Conservation (phyloP, 1,284 basidiomycete species). For the Fomitopsis pinicola region DNA sequence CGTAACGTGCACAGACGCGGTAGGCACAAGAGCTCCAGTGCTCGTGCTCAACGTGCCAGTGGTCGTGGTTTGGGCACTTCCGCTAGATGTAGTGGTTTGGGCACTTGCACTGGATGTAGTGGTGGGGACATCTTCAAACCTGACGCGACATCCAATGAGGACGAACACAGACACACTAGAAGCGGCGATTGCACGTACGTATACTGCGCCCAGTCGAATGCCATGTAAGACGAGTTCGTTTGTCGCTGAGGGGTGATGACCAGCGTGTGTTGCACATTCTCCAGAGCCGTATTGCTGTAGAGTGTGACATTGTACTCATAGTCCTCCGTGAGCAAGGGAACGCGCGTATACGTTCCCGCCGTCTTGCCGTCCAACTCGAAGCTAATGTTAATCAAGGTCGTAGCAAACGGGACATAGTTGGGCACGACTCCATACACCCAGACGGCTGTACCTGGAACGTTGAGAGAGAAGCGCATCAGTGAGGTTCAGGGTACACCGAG, state of each 20-base stretch:
- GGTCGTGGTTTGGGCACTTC: neutral
- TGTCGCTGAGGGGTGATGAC: slow-evolving; percentile 10
- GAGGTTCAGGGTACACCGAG: neutral
- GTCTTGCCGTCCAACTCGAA: slow-evolving; percentile 23
- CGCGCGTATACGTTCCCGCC: slow-evolving; percentile 17
- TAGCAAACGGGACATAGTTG: slow-evolving; percentile 12
- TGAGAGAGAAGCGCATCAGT: neutral
- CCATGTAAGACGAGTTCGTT: neutral
- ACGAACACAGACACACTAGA: neutral
- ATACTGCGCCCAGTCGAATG: slow-evolving; percentile 2
- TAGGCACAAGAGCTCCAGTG: neutral
- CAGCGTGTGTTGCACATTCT: slow-evolving; percentile 24
- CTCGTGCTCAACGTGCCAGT: neutral
- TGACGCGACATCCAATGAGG: neutral
- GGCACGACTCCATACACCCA: slow-evolving; percentile 27
- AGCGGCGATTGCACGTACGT: neutral
- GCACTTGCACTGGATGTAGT: neutral
- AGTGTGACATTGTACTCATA: slow-evolving; percentile 23
- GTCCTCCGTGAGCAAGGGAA: slow-evolving; percentile 11
- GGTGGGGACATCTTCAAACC: neutral
- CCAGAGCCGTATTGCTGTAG: slow-evolving; percentile 16
- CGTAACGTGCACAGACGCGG: neutral
- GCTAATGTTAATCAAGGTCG: slow-evolving; percentile 20
- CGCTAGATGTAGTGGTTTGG: neutral
- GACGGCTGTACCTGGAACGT: neutral